Evolutionary conservation across 1,284 basidiomycete species (phyloP), one percentile per base, ranked within the genome.

Genomic region (Trametes hirsuta): DNA sequence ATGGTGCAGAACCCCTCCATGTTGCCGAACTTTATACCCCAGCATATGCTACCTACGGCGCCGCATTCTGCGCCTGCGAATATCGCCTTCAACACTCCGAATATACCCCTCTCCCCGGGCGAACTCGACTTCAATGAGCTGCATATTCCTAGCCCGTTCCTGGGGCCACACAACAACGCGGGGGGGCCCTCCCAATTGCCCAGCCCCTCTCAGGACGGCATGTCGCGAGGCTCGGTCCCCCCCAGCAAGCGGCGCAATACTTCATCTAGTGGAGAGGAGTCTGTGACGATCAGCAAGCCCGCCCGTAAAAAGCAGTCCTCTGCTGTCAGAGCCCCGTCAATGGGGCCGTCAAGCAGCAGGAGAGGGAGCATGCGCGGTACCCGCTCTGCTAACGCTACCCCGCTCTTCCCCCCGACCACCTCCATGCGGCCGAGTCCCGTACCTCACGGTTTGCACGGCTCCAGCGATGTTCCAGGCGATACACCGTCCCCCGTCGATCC

Each of bases 401-500:
- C 88, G 0, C 72, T 85, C n/a, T 68, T 88, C 66, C 80, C 80
- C n/a, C 75, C 78, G 1, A 75, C 61, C 6, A 56, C 61, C 37
- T 72, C 67, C 15, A 53, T 47, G 53, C 58, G 53, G 22, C 53
- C 54, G 24, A 73, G 61, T 25, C 59, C 71, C 34, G 63, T 62
- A 46, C 69, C 64, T n/a, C 68, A 66, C n/a, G 71, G 79, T 45
- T 77, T 78, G 66, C 76, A 76, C 49, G 81, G 78, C 58, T 74
- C 70, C 9, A 69, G 51, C 18, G 78, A 81, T 36, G 61, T 74
- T 34, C 70, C 78, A 22, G 79, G 80, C 46, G 82, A 89, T 69
- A 89, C 88, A 0, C 91, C 93, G 0, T 93, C 90, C 1, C 92
- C 93, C 1, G 91, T 94, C 1, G 93, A 95, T 73, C 66, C 65